phyloP scores from a whole-genome alignment of 192 early-diverging fungal species.

The Coemansia sp. region DNA sequence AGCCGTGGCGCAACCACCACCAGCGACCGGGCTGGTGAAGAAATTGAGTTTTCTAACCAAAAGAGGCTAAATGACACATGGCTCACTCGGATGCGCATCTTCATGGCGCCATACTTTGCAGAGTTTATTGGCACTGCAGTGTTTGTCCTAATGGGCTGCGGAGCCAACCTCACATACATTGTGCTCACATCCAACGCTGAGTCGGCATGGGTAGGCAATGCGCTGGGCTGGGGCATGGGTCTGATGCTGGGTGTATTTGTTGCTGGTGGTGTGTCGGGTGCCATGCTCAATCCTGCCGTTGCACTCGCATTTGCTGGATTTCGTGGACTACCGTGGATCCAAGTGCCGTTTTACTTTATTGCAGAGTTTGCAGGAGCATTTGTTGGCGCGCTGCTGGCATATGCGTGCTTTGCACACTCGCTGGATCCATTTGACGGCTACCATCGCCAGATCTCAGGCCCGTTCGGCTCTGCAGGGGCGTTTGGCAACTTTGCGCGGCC shows the following conservation, averaged over 20 bases:
- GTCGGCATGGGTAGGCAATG: slow-evolving; percentile 55
- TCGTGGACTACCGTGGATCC: slow-evolving; percentile 55
- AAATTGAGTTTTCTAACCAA: slow-evolving; percentile 51
- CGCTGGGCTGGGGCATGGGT: slow-evolving; percentile 55
- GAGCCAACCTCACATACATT: slow-evolving; percentile 43
- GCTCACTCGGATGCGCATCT: slow-evolving; percentile 46
- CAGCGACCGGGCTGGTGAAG: slow-evolving; percentile 40
- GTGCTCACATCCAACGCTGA: slow-evolving; percentile 45
- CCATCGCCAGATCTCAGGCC: slow-evolving; percentile 40
- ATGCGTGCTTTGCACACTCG: slow-evolving; percentile 49
- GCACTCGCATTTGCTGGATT: slow-evolving; percentile 52
- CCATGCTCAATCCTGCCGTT: slow-evolving; percentile 55
- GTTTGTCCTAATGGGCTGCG: slow-evolving; percentile 52
- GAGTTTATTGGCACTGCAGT: slow-evolving; percentile 54
- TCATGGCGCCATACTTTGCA: slow-evolving; percentile 52
- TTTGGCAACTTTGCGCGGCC: slow-evolving; percentile 54
- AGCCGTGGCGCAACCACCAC: slow-evolving; percentile 21
- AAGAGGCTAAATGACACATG: slow-evolving; percentile 31
- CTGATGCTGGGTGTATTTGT: slow-evolving; percentile 53
- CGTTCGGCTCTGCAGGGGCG: slow-evolving; percentile 44
- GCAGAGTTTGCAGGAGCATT: slow-evolving; percentile 58
- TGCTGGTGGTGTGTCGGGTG: slow-evolving; percentile 49
- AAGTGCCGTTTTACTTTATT: slow-evolving; percentile 54
- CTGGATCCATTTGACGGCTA: slow-evolving; percentile 51
- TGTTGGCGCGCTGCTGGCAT: slow-evolving; percentile 51